Evolutionary conservation across 2,329 filamentous ascomycete species (phyloP).

Genomic region (Claviceps cyperi): DNA sequence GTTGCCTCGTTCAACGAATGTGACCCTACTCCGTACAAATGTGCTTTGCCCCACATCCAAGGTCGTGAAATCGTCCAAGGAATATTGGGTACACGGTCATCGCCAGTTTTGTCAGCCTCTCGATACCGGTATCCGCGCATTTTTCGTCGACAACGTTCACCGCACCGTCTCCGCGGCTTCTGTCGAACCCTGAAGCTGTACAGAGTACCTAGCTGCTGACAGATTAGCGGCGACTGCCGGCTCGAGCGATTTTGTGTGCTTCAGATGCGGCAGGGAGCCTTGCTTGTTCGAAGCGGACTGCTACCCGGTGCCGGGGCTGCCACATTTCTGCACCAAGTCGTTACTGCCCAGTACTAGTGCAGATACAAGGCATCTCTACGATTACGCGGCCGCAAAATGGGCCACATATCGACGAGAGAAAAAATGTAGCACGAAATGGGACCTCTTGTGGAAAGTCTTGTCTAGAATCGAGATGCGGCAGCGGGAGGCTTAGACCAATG

Average conservation of each 20-base stretch:
- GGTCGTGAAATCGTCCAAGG: too few species aligned
- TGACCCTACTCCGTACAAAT: too few species aligned
- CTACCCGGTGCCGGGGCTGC: neutral
- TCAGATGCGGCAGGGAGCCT: neutral
- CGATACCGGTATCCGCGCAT: too few species aligned
- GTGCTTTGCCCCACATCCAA: too few species aligned
- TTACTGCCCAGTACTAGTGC: neutral
- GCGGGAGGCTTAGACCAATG: neutral
- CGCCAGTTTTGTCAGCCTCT: too few species aligned
- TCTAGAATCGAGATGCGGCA: neutral
- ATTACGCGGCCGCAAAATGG: too few species aligned
- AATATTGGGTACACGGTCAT: too few species aligned
- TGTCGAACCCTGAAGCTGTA: conserved; percentile 2
- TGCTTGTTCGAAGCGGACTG: neutral
- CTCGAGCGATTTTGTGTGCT: neutral
- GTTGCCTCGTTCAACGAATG: too few species aligned
- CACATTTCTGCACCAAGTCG: neutral
- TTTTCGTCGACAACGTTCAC: neutral
- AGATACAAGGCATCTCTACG: too few species aligned
- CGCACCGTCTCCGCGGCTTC: neutral
- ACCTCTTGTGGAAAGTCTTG: neutral
- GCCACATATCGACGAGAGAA: too few species aligned
- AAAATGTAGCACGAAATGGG: too few species aligned
- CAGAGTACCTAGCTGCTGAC: too few species aligned
- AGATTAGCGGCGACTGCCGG: conserved; percentile 1